These are phyloP conservation scores for Fomitopsis betulina DNA, from an alignment of 1,284 basidiomycete genomes.

Conservation along the genomic window DNA sequence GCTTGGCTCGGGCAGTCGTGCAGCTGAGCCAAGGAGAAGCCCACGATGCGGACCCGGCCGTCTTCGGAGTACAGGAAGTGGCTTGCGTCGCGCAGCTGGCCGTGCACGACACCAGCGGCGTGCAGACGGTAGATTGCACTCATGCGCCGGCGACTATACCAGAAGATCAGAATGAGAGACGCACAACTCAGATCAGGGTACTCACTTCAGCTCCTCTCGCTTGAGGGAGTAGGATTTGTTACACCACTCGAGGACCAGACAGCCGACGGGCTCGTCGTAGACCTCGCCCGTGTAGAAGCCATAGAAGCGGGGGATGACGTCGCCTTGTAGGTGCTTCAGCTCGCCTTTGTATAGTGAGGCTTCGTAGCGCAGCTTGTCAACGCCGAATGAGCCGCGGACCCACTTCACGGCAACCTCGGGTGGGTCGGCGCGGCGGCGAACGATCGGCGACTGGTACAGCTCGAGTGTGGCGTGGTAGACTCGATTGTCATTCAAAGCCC, in stretches of 20 bases:
- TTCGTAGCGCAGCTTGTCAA: slow-evolving; percentile 7
- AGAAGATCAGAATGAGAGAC: slow-evolving; percentile 11
- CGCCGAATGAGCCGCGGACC: slow-evolving; percentile 7
- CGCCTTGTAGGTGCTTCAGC: slow-evolving; percentile 10
- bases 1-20: slow-evolving; percentile 6
- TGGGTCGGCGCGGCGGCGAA: neutral
- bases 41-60: slow-evolving; percentile 31
- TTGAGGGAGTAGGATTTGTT: slow-evolving; percentile 9
- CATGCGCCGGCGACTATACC: slow-evolving; percentile 28
- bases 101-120: slow-evolving; percentile 31
- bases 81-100: slow-evolving; percentile 23
- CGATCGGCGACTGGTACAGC: slow-evolving; percentile 3
- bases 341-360: slow-evolving; percentile 12
- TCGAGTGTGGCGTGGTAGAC: slow-evolving; percentile 11
- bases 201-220: slow-evolving; percentile 12
- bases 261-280: slow-evolving; percentile 17
- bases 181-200: neutral
- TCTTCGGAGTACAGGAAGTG: slow-evolving; percentile 27
- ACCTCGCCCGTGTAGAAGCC: slow-evolving; percentile 9
- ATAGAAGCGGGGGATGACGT: slow-evolving; percentile 13
- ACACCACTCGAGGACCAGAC: slow-evolving; percentile 37
- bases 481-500: slow-evolving; percentile 6
- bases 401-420: slow-evolving; percentile 16
- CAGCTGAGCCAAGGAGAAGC: slow-evolving; percentile 22
- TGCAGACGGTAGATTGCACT: slow-evolving; percentile 31